These are phyloP conservation scores for Leccinellum albellum DNA, from an alignment of 768 basidiomycete genomes.

Conservation along the genomic window DNA sequence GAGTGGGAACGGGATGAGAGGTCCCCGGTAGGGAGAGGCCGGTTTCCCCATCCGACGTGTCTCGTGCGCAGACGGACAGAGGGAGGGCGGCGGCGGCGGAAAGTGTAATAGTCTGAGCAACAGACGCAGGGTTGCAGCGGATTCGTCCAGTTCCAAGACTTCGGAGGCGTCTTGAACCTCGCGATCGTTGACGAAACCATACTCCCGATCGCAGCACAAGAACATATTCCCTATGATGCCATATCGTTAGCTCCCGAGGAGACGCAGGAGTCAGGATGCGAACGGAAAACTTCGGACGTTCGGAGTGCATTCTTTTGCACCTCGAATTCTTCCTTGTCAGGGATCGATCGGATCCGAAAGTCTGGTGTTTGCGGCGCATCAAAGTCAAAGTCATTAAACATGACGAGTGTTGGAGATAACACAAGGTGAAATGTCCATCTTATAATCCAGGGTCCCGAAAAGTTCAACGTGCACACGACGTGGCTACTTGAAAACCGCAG, in stretches of 20 bases:
- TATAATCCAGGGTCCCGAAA: slow-evolving; percentile 5
- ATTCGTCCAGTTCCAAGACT: slow-evolving; percentile 54
- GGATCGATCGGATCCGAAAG: slow-evolving; percentile 52
- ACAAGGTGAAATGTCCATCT: neutral
- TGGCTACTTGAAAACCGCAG: slow-evolving; percentile 19
- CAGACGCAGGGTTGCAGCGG: slow-evolving; percentile 42
- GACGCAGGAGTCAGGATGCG: slow-evolving; percentile 22
- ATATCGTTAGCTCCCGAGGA: slow-evolving; percentile 8
- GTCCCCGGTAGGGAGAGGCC: slow-evolving; percentile 32
- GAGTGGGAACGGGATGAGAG: slow-evolving; percentile 63
- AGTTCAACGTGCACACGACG: slow-evolving; percentile 15
- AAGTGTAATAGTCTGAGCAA: slow-evolving; percentile 57
- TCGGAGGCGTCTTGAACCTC: slow-evolving; percentile 25
- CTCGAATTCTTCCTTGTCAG: slow-evolving; percentile 46
- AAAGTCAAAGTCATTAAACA: slow-evolving; percentile 28
- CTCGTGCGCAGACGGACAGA: slow-evolving; percentile 24
- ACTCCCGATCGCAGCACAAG: slow-evolving; percentile 45
- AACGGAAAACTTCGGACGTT: slow-evolving; percentile 63
- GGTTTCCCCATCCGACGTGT: slow-evolving; percentile 30
- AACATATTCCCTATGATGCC: slow-evolving; percentile 61
- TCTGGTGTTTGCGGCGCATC: slow-evolving; percentile 46
- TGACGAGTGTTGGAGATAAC: neutral
- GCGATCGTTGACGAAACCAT: slow-evolving; percentile 6
- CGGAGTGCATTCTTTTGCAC: slow-evolving; percentile 48
- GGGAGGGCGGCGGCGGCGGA: slow-evolving; percentile 46